A percentile compares a stretch with the other conserved stretches of the same genome.
Conservation (phyloP, 805 yeast genomes). For the Candida methanosorbosa region DNA sequence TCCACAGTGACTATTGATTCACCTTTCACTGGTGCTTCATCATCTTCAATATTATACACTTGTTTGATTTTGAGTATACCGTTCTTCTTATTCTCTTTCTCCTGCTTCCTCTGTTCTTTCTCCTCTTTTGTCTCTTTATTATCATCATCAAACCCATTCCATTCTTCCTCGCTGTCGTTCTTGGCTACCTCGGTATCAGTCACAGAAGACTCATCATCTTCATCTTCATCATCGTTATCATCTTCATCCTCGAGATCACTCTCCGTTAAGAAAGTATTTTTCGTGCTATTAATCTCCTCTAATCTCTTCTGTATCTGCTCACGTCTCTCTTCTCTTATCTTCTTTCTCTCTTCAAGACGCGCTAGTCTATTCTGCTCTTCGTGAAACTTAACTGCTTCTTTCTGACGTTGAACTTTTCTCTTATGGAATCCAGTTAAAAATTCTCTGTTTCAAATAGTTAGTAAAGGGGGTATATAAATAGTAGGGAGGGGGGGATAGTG, state of each 20-base stretch:
- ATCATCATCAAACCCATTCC: conserved; percentile 31
- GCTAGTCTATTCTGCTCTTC: conserved; percentile 72
- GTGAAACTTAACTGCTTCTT: conserved; percentile 68
- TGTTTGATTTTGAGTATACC: conserved; percentile 41
- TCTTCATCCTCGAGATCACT: conserved; percentile 10
- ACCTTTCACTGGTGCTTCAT: conserved; percentile 32
- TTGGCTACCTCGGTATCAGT: conserved; percentile 13
- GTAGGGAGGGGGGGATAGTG: not conserved
- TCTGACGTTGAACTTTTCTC: conserved; percentile 81
- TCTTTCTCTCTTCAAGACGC: conserved; percentile 67
- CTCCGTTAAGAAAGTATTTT: conserved; percentile 15
- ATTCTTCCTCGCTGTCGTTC: conserved; percentile 21
- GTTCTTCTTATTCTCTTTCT: conserved; percentile 10
- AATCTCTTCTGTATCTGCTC: conserved; percentile 56
- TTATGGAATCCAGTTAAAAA: conserved; percentile 94
- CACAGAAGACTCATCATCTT: conserved; percentile 4
- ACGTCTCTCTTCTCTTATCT: conserved; percentile 62
- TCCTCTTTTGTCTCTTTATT: conserved; percentile 8
- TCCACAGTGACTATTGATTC: conserved; percentile 50
- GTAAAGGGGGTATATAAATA: not conserved
- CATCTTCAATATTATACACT: conserved; percentile 28
- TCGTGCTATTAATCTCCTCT: conserved; percentile 43
- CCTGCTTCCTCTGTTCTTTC: no score
- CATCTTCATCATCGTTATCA: conserved; percentile 24
- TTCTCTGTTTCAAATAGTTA: conserved; percentile 31